These are phyloP conservation scores for Paspalum notatum DNA, from an alignment of 176 grass and related monocot genomes.

Conservation along the genomic window DNA sequence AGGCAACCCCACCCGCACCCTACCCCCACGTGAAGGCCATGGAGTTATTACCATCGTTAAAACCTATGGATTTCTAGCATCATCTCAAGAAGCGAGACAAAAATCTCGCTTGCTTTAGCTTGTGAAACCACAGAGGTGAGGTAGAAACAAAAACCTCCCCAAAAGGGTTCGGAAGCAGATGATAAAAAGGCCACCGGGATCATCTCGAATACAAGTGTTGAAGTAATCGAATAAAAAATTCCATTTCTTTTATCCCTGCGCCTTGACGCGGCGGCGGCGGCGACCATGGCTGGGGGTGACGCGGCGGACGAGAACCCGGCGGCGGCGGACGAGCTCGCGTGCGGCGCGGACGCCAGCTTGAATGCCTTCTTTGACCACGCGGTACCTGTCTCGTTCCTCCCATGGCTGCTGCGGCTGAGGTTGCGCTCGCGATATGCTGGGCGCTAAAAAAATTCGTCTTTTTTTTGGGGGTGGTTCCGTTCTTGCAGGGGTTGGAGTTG, in stretches of 20 bases:
- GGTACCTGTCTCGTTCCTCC: conserved; percentile 35
- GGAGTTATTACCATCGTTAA: conserved; percentile 56
- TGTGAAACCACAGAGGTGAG: conserved; percentile 32
- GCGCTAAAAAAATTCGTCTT: conserved; percentile 25
- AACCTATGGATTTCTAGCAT: conserved; percentile 55
- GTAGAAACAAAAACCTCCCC: conserved; percentile 43
- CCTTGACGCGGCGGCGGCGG: conserved; percentile 25
- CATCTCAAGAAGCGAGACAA: conserved; percentile 46
- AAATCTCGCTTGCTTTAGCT: conserved; percentile 38
- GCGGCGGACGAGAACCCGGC: conserved; percentile 29
- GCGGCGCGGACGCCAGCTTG: conserved; percentile 41
- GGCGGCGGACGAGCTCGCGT: conserved; percentile 40
- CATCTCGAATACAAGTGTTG: conserved; percentile 36
- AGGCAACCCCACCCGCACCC: neutral
- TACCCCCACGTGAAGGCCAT: conserved; percentile 51
- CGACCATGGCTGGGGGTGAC: conserved; percentile 44
- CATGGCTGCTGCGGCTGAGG: neutral
- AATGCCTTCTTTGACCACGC: conserved; percentile 59
- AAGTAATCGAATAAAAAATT: conserved; percentile 46
- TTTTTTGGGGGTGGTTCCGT: conserved; percentile 26
- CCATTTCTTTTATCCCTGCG: conserved; percentile 51
- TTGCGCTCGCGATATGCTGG: neutral
- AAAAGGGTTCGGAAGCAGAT: conserved; percentile 24
- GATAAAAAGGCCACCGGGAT: conserved; percentile 46
- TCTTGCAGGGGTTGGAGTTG: conserved; percentile 54